Evolutionary conservation across 2,329 filamentous ascomycete genomes (phyloP), one percentile per base, ranked within the genome.

Genomic region (Alternaria ethzedia): DNA sequence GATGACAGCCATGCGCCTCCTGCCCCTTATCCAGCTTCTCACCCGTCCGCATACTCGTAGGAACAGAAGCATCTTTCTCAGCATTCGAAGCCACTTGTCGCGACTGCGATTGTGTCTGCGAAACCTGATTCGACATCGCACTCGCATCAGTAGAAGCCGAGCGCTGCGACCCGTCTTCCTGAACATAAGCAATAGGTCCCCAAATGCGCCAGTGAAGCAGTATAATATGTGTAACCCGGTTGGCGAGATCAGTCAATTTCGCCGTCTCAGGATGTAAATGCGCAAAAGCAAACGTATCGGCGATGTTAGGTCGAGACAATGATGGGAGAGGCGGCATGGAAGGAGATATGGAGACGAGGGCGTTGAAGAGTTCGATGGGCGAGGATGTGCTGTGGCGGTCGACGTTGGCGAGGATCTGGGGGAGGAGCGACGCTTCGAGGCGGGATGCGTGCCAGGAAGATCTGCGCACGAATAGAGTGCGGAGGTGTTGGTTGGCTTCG

Each of bases 191-290:
- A 57, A 97, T 83, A 3, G 88, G 87, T 2, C 88, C 87, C 93
- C 94, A 98, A 4, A 97, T 91, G 52, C 92, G 87, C 94, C 94
- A 97, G 80, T 97, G 94, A 23, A 98, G 82, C 6, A 96, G 86
- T 13, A 92, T 89, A 47, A 97, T 88, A 75, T 97, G 95, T 6
- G 93, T 90, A 54, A 97, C 85, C 49, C 92, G 89, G 47, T 89
- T 90, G 1, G 92, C 89, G 78, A 97, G 88, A 62, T 93, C 90
- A 46, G 86, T 84, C 41, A 91, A 70, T 28, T 80, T 75, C 36
- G 69, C 81, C 10, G 65, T 59, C 23, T 74, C 65, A 2, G 65
- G 63, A 3, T 66, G 67, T 9, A 65, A 26, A n/a, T 56, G 52
- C 10, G 58, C 30, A 23, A 62, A 68, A 10, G 69, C 54, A 36